Conservation (phyloP, 306 rosid genomes). For the Vachellia pachyceras region DNA sequence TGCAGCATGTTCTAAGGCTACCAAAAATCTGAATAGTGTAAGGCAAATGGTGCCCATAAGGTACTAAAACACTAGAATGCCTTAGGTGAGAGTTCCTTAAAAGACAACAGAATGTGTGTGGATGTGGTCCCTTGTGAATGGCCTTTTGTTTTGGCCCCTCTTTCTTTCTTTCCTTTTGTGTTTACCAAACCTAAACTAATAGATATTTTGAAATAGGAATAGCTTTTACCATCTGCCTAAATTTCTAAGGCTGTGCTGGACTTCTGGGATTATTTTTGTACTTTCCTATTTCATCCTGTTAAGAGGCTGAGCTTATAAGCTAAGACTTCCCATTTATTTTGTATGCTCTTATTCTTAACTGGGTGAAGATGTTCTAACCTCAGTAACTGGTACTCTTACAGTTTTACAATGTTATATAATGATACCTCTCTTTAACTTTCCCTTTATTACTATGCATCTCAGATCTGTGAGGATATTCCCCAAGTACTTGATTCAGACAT, state of each 20-base stretch:
- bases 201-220: not conserved
- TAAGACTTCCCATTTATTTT: not conserved
- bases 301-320: not conserved
- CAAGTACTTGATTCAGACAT: slow-evolving; percentile 91
- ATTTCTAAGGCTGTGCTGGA: not conserved
- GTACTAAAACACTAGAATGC: not conserved
- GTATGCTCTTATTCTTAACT: slow-evolving; percentile 12
- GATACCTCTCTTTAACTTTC: slow-evolving; percentile 19
- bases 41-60: not conserved
- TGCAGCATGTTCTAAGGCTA: not conserved
- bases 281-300: not conserved
- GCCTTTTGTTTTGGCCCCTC: not conserved
- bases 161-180: not conserved
- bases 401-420: slow-evolving; percentile 14
- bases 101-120: not conserved
- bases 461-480: slow-evolving; percentile 99
- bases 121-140: not conserved
- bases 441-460: slow-evolving; percentile 14
- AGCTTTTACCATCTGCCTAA: not conserved
- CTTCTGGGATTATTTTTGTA: not conserved
- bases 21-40: not conserved
- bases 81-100: not conserved
- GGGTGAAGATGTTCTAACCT: slow-evolving; percentile 25
- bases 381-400: slow-evolving; percentile 22
- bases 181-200: not conserved